Evolutionary conservation across 2,329 filamentous ascomycete species (phyloP).

Genomic region (Exophiala spinifera): DNA sequence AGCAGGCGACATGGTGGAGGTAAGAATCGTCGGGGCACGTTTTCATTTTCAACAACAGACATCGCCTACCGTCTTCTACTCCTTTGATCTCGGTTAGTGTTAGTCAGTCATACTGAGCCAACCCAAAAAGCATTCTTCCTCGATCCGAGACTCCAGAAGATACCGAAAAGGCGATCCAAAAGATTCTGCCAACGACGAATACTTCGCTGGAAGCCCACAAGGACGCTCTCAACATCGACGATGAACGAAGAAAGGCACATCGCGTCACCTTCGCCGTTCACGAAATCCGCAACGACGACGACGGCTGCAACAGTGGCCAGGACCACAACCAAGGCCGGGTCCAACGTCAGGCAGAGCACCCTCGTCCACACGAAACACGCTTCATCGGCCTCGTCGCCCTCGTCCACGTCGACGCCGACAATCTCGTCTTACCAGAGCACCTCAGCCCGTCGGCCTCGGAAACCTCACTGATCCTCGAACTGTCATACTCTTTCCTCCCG

Average conservation of each 20-base stretch:
- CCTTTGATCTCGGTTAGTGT: too few relatives aligned
- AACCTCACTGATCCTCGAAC: conserved; percentile 27
- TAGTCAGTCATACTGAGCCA: too few relatives aligned
- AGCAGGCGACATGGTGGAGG: conserved; percentile 35
- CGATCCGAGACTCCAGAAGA: conserved; percentile 31
- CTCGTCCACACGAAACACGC: conserved; percentile 3
- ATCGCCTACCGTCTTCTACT: neutral
- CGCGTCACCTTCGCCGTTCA: conserved; percentile 33
- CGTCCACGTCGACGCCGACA: conserved; percentile 21
- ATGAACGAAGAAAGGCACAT: conserved; percentile 25
- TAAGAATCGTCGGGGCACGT: conserved; percentile 20
- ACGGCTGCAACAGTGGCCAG: too few relatives aligned
- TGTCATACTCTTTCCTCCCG: conserved; percentile 27
- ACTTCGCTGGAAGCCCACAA: neutral
- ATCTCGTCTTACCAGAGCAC: conserved; percentile 23
- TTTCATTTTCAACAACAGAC: neutral
- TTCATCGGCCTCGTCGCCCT: conserved; percentile 33
- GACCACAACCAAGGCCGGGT: too few relatives aligned
- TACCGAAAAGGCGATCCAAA: conserved; percentile 29
- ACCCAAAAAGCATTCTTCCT: conserved; percentile 29
- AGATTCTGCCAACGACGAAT: conserved; percentile 17
- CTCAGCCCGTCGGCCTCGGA: conserved; percentile 11
- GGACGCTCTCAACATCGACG: neutral
- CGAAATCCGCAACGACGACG: conserved; percentile 11
- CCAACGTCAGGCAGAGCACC: too few relatives aligned